Evolutionary conservation across 306 rosid genomes (phyloP).

Genomic region (Begonia loranthoides): DNA sequence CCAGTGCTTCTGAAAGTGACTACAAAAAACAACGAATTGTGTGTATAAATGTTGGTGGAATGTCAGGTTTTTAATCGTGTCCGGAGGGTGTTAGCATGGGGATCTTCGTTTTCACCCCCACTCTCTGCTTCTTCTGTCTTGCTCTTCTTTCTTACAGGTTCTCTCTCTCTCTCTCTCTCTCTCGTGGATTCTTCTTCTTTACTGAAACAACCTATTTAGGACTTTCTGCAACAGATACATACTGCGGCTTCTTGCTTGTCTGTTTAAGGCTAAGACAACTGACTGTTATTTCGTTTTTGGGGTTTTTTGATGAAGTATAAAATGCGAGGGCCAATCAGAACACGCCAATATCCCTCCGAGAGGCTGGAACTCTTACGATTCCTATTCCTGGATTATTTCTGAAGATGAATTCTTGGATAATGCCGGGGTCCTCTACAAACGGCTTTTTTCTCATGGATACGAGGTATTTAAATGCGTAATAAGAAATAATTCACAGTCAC

Average conservation of each 20-base stretch:
- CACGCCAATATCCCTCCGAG: slow-evolving; percentile 68
- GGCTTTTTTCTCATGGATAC: slow-evolving; percentile 51
- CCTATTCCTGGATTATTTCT: slow-evolving; percentile 79
- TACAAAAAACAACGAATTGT: no score
- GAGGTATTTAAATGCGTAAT: slow-evolving; percentile 39
- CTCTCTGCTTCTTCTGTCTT: slow-evolving; percentile 22
- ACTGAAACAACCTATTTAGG: no score
- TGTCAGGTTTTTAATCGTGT: no score
- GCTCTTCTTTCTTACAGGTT: slow-evolving; percentile 27
- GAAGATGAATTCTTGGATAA: slow-evolving; percentile 54
- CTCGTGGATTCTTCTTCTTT: not conserved
- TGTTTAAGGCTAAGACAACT: no score
- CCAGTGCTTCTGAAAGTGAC: no score
- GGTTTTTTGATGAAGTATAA: not conserved
- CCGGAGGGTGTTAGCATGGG: not conserved
- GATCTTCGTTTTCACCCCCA: not conserved
- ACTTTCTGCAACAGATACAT: no score
- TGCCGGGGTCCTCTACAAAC: slow-evolving; percentile 41
- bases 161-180: slow-evolving; percentile 2
- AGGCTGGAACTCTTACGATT: slow-evolving; percentile 97
- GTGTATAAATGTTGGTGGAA: no score
- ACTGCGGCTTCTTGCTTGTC: no score
- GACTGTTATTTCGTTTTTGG: no score
- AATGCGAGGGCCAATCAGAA: slow-evolving; percentile 9
- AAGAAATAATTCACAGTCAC: no score